These are phyloP conservation scores for Chiua virens DNA, from an alignment of 768 basidiomycete species.

Conservation along the genomic window DNA sequence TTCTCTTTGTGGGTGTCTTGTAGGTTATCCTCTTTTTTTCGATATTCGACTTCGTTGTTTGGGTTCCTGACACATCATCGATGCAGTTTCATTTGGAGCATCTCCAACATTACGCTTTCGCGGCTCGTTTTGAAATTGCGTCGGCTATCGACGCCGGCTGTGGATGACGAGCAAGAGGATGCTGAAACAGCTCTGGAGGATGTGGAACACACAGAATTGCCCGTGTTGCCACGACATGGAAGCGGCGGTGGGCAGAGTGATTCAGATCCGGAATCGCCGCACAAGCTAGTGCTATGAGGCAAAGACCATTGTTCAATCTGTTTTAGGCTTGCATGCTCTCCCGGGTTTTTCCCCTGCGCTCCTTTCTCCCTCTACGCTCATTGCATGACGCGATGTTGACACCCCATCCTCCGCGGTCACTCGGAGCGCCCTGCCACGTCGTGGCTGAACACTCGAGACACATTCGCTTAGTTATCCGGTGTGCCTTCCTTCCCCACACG, in stretches of 20 bases:
- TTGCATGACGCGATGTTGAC: no score
- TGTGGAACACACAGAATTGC: constrained; percentile 6
- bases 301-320: no score
- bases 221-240: background rate
- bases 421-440: no score
- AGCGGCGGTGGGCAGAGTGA: background rate
- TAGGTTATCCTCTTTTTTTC: constrained; percentile 3
- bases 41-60: no score
- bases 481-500: no score
- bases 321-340: no score
- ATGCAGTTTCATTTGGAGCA: constrained; percentile 37
- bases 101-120: constrained; percentile 32
- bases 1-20: constrained; percentile 22
- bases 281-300: background rate
- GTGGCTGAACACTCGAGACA: no score
- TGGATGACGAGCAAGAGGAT: background rate
- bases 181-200: background rate
- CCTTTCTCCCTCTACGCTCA: no score
- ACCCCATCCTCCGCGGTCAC: no score
- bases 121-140: constrained; percentile 36
- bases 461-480: no score
- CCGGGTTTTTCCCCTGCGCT: no score
- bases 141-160: constrained; percentile 1
- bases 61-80: background rate
- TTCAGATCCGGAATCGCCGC: background rate